These are phyloP conservation scores for Irpex sp. DNA, from an alignment of 1,284 basidiomycete genomes.

Conservation along the genomic window DNA sequence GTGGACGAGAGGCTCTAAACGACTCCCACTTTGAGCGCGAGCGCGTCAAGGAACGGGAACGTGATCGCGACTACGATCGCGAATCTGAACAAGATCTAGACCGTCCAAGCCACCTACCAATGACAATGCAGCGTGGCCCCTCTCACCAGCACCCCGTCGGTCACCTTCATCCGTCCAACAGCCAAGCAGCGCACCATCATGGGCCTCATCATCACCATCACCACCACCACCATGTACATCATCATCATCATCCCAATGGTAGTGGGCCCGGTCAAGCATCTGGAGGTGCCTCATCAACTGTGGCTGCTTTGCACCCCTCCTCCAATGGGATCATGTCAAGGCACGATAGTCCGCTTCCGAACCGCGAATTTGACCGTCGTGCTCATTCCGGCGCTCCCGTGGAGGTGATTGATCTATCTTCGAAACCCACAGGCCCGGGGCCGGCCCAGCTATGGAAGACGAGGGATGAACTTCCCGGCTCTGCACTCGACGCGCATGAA, in stretches of 20 bases:
- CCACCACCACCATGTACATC: constrained; percentile 43
- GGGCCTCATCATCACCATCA: constrained; percentile 36
- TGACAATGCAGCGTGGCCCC: constrained; percentile 16
- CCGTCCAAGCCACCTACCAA: constrained; percentile 15
- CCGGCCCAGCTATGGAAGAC: constrained; percentile 22
- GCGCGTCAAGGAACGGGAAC: constrained; percentile 20
- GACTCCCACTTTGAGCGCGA: constrained; percentile 19
- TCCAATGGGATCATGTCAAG: constrained; percentile 11
- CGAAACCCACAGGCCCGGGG: constrained; percentile 16
- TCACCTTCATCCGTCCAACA: constrained; percentile 20
- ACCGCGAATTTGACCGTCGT: constrained; percentile 29
- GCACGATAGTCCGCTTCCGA: constrained; percentile 17
- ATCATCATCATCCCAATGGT: constrained; percentile 35
- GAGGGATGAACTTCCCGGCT: constrained; percentile 15
- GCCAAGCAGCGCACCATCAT: constrained; percentile 28
- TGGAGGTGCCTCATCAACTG: constrained; percentile 14
- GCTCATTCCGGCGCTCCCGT: constrained; percentile 34
- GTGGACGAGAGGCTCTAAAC: constrained; percentile 25
- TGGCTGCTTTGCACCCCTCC: neutral
- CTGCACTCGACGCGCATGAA: constrained; percentile 19
- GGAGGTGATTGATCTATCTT: constrained; percentile 44
- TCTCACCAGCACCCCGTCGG: constrained; percentile 14
- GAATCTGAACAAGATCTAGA: constrained; percentile 16
- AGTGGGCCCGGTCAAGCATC: constrained; percentile 14
- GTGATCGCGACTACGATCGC: constrained; percentile 15